A percentile compares a stretch with the other conserved stretches of the same genome.
These are phyloP conservation scores for Sarocladium brachiariae DNA, from an alignment of 2,329 filamentous ascomycete species.

Conservation along the genomic window DNA sequence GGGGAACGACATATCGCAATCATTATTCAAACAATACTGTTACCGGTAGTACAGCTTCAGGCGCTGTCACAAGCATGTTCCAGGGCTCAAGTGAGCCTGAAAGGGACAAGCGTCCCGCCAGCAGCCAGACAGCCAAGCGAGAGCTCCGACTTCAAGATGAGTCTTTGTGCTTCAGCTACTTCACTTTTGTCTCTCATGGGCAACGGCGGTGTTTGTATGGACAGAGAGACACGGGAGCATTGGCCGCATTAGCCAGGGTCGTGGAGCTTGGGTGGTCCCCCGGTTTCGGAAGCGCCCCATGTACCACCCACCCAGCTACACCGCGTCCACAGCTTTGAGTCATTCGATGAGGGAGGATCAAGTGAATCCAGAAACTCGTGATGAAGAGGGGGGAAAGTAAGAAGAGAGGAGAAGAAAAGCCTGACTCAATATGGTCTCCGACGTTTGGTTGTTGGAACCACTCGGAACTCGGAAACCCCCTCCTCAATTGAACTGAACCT, in stretches of 20 bases:
- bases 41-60: not conserved
- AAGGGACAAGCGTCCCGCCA: not conserved
- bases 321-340: not conserved
- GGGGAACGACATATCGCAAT: not conserved
- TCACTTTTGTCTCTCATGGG: not conserved
- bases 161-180: not conserved
- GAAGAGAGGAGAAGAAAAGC: not conserved
- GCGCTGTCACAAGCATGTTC: not conserved
- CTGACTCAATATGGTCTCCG: no score
- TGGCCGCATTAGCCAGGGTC: not conserved
- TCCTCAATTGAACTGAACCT: not conserved
- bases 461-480: no score
- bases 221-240: no score
- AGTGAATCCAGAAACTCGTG: not conserved
- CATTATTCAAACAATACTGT: not conserved
- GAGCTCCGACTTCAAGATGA: not conserved
- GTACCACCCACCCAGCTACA: not conserved
- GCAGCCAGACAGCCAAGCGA: not conserved
- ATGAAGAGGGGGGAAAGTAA: not conserved
- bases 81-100: not conserved
- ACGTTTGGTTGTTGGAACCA: no score
- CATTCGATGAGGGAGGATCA: not conserved
- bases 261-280: not conserved
- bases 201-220: no score
- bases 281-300: conserved; percentile 6